Base-by-base conservation (phyloP, 1,139 yeast species). In the Blastobotrys indianensis region DNA sequence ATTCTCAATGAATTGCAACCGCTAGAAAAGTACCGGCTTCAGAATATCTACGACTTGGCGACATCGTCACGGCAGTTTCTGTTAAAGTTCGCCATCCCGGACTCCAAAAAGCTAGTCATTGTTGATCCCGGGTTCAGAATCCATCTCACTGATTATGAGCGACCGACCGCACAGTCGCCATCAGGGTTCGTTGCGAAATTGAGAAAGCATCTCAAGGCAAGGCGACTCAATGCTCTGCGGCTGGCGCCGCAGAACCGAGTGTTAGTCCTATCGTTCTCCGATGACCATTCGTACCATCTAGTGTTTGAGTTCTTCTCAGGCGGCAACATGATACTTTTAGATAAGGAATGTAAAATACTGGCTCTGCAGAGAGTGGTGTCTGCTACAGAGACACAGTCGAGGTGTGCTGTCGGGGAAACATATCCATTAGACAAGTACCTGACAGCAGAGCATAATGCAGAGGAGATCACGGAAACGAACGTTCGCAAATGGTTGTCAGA, bases 301-400 rank as follows among this genome's bases (percentile, higher is more conserved):
- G 95, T 86, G 0, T 67, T 92, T 50, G 98, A 92, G 61, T 90
- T 92, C 57, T 90, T 88, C 68, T 86, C 96, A 60, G 96, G 96
- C 2, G 98, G 98, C 32, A 92, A 92, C 60, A 78, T 92, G 49
- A 69, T 92, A 29, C 70, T 92, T 20, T 70, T 90, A 53, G 94
- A 90, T 61, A 75, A 79, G 32, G 74, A 82, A 29, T 66, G 72
- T 54, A 80, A 76, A 59, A 88, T 88, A 42, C 58, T 88, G 57
- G 73, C 94, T 0, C 68, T 90, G 32, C 90, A 84, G 62, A 77
- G 97, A 64, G 70, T 82, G 32, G 96, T 87, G 2, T 77, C 77
- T 38, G 94, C 85, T 13, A 57, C 54, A 17, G 62, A 58, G 2
- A 53, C 47, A 15, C 60, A 57, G 39, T 15, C 50, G 3, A 35